Evolutionary conservation across 495 filamentous ascomycete species (phyloP), one percentile per base, ranked within the genome.

Genomic region (Neurospora sp.): DNA sequence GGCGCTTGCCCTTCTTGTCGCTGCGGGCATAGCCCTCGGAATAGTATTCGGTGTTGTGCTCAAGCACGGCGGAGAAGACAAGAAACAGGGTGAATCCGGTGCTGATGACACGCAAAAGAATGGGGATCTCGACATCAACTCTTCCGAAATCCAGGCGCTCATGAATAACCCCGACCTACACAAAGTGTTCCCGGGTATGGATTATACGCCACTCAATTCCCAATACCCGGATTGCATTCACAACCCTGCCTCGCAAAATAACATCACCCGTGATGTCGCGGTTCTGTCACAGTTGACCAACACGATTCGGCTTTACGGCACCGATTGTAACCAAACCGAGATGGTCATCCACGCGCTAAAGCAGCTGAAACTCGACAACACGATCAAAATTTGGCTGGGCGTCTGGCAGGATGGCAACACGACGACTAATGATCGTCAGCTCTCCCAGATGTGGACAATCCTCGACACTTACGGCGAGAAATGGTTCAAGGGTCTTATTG

Each of bases 321-420:
- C 93, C 18, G 96, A 99, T 83, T 99, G 96, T 87, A 98, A 98
- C 80, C 95, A 98, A 82, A 98, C 96, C 0, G 90, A 97, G 79
- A 94, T 98, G 93, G 91, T 96, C 1, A 87, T 98, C 49, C 90
- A 95, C 77, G 89, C 94, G 7, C 90, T 99, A 78, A 85, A 91
- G 71, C 87, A 86, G 70, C 86, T 98, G 40, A 87, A 88, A 41
- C 81, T 97, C 71, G 88, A 89, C 27, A 88, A 91, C 76, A 82
- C 80, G 0, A 91, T 97, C 85, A 97, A 96, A 77, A 86, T 99
- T 75, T 98, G 96, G 96, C 86, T 98, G 23, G 96, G 96, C 16
- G 95, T 98, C 23, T 99, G 95, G 94, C 90, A 95, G 73, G 94
- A 94, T 79, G 86, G 84, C 49, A 97, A 99, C 84, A 82, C 84